Conservation (phyloP, 2,329 filamentous ascomycete species). For the Pseudogymnoascus sp. region DNA sequence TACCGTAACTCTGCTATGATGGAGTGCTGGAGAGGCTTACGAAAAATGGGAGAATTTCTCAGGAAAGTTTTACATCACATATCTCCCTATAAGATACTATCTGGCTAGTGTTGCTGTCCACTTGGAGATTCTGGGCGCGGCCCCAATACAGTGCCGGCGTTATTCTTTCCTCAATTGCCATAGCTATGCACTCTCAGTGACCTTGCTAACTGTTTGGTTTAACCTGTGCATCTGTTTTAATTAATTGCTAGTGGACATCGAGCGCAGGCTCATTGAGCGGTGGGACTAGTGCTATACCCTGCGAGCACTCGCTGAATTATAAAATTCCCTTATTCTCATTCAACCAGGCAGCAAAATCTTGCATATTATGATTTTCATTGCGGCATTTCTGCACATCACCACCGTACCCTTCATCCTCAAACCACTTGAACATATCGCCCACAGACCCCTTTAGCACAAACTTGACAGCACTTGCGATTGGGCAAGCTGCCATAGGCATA, state of each 20-base stretch:
- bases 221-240: neutral
- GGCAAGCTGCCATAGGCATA: conserved; percentile 19
- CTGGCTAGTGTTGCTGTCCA: too few species aligned
- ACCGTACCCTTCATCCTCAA: conserved; percentile 16
- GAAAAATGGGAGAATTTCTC: too few species aligned
- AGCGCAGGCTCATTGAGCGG: neutral
- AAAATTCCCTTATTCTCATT: conserved; percentile 20
- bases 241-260: neutral
- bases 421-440: conserved; percentile 18
- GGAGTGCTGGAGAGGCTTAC: too few species aligned
- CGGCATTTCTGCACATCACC: conserved; percentile 29
- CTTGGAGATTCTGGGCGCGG: neutral
- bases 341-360: conserved; percentile 37
- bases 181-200: neutral
- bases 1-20: too few species aligned
- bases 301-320: neutral
- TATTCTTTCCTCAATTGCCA: neutral
- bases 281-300: neutral
- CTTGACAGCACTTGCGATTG: conserved; percentile 13
- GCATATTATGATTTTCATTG: conserved; percentile 33
- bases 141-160: neutral
- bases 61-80: too few species aligned
- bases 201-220: neutral
- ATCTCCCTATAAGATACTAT: too few species aligned
- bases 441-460: conserved; percentile 15